Evolutionary conservation across 352 stramenopile species (phyloP), one percentile per base, ranked within the genome.

Genomic region (Phytophthora macrochlamydospora): DNA sequence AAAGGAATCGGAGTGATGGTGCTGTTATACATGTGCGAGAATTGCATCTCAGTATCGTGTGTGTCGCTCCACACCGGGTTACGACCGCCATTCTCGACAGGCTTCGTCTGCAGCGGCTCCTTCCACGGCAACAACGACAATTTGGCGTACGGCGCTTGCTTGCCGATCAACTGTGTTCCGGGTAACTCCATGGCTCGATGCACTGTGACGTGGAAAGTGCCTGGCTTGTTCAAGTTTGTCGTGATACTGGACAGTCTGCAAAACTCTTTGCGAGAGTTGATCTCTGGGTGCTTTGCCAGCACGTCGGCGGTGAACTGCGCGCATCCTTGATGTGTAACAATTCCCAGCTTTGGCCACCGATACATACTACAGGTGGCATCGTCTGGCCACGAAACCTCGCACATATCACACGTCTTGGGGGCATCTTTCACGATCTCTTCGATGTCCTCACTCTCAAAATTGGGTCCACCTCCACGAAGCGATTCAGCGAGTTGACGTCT

Each of bases 1-100:
- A 94, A 61, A 32, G 88, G 88, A 31, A 94, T 92, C 3, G 88
- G 88, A 2, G 87, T 96, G 71, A 94, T 94, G 11, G 78, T 87
- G 64, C 86, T 94, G 73, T 94, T 96, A 76, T 94, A 96, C 81
- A 94, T 93, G 73, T 96, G 88, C 33, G 87, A 84, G 45, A 96
- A 90, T 28, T 90, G 82, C 82, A 94, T 90, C 58, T 68, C 75
- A 52, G 94, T 94, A 58, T 92, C 83, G 56, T 94, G 83, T 44
- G 75, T 74, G 55, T 57, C 81, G 40, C 78, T 84, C 86, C 86
- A 96, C 28, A 89, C 69, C 18, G 88, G 88, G 56, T 93, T 85
- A 8, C 82, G 81, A 3, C 86, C 88, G 28, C 88, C 86, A 45
- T 79, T 90, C 57, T 94, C 85, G 12, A 79, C 76, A 1, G 86